Evolutionary conservation across 176 grass and related monocot genomes (phyloP).

Genomic region (Olyra latifolia): DNA sequence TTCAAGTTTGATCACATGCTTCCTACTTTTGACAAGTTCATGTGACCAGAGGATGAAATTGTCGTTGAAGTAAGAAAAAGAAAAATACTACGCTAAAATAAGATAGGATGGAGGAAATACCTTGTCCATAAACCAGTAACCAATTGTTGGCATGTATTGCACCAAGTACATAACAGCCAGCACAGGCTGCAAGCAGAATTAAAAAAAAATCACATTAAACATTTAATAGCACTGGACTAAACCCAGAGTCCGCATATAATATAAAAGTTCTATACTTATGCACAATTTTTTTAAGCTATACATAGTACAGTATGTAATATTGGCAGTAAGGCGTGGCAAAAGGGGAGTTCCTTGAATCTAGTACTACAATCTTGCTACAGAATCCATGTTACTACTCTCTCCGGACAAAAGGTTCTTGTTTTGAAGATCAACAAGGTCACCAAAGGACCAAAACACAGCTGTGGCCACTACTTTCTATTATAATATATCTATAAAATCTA

Average conservation of each 20-base stretch:
- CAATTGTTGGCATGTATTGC: constrained; percentile 85
- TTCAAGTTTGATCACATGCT: neutral
- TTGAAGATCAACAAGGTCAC: neutral
- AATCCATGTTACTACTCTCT: neutral
- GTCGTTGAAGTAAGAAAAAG: neutral
- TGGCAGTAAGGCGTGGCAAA: neutral
- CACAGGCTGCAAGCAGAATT: constrained; percentile 67
- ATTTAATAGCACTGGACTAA: neutral
- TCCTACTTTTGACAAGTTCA: neutral
- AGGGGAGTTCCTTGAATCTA: neutral
- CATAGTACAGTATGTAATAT: neutral
- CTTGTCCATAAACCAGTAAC: constrained; percentile 93
- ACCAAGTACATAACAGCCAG: constrained; percentile 90
- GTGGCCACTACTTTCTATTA: neutral
- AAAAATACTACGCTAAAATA: neutral
- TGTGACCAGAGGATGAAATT: neutral
- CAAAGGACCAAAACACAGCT: neutral
- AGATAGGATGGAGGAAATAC: constrained; percentile 47
- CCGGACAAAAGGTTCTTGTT: neutral
- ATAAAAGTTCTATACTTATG: neutral
- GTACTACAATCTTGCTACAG: neutral
- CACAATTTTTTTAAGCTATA: neutral
- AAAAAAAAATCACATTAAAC: constrained; percentile 14
- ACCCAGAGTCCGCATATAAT: neutral
- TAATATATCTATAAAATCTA: neutral